Conservation (phyloP, 306 rosid species). For the Lagenaria siceraria region DNA sequence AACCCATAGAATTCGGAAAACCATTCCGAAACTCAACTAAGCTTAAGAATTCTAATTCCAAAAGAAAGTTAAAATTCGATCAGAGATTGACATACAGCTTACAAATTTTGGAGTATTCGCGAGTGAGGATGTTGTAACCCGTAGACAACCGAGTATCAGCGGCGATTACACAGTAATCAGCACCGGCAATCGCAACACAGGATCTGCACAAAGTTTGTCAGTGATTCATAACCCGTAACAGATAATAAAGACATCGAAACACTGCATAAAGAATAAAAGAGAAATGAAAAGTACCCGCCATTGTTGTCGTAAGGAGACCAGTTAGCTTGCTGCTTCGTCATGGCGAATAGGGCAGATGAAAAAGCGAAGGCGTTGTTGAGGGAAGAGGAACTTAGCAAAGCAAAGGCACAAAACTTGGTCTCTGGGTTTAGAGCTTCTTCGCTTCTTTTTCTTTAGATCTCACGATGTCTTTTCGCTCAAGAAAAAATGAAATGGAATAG, state of each 20-base stretch:
- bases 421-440: background rate
- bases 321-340: slow-evolving; percentile 73
- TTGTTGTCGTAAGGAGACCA: slow-evolving; percentile 97
- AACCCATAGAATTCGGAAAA: background rate
- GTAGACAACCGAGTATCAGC: slow-evolving; percentile 95
- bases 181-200: slow-evolving; percentile 90
- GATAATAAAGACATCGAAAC: background rate
- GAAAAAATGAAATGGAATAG: slow-evolving; percentile 20
- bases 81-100: slow-evolving; percentile 31
- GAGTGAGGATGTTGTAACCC: slow-evolving; percentile 87
- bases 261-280: background rate
- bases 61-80: background rate
- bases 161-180: slow-evolving; percentile 81
- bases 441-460: slow-evolving; percentile 19
- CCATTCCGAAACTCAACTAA: background rate
- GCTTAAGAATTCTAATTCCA: background rate
- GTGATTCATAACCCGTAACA: background rate
- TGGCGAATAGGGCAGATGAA: slow-evolving; percentile 17
- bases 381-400: background rate
- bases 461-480: slow-evolving; percentile 37
- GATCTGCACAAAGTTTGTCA: slow-evolving; percentile 35
- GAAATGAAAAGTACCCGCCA: slow-evolving; percentile 54
- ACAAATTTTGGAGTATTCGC: slow-evolving; percentile 82
- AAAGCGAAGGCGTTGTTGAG: background rate
- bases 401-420: background rate